Evolutionary conservation across 2,329 filamentous ascomycete genomes (phyloP), one percentile per base, ranked within the genome.

Genomic region (Tolypocladium tropicale): DNA sequence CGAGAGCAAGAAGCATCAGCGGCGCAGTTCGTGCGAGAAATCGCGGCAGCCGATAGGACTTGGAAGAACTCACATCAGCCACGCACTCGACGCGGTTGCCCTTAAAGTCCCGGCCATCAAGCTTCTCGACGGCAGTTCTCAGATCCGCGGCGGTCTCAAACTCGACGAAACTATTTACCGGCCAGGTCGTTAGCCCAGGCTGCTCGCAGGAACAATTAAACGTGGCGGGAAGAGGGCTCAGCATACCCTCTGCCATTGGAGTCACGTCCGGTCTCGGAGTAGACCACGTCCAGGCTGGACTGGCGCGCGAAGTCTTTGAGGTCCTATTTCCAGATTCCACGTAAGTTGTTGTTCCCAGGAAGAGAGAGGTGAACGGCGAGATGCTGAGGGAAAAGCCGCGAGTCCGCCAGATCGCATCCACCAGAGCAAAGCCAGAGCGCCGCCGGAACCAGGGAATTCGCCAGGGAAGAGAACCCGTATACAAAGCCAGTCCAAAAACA

Each of bases 261-360:
- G 70, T 95, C 92, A 67, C 93, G 91, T 66, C 86, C 88, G 59
- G 95, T 95, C 77, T 99, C 94, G 62, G 92, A 96, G 73, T 96
- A 99, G 68, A 99, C 94, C 63, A 99, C 94, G 72, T 97, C 94
- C 74, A 96, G 83, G 74, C 91, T 91, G 73, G 93, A 95, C 74
- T 95, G 90, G 71, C 94, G 91, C 60, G 94, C 94, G 76, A 99
- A 99, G 74, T 99, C 94, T 89, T 99, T 99, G 55, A 99, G 85
- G 76, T 99, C 94, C 94, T 99, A 91, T 77, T 86, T 78, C 81
- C 81, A 85, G 80, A 81, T 75, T 83, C 82, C 83, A 82, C 81
- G 88, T 94, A 89, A 92, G 89, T 91, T 77, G 82, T 73, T 77
- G 72, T 83, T 80, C 78, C 80, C 77, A 78, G 80, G 76, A 70